Percentiles rank a stretch among this genome's conserved stretches.
phyloP scores from a whole-genome alignment of 2,329 filamentous ascomycete genomes.

The Pseudogymnoascus sp. region DNA sequence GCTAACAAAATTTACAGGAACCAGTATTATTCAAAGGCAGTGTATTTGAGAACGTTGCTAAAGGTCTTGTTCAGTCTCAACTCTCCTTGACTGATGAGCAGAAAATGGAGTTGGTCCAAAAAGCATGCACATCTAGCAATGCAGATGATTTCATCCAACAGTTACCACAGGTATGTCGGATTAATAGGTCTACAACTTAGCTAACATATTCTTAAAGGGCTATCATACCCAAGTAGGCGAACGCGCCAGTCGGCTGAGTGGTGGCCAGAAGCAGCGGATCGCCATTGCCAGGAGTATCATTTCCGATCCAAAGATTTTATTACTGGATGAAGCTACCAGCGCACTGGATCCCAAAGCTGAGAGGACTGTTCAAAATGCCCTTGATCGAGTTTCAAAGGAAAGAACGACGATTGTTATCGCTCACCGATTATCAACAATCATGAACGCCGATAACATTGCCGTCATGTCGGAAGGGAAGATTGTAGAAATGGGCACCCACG shows the following conservation, averaged over 20 bases:
- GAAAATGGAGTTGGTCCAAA: constrained; percentile 35
- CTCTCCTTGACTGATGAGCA: constrained; percentile 16
- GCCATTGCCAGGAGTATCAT: constrained; percentile 58
- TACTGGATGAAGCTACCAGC: constrained; percentile 59
- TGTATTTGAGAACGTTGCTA: constrained; percentile 42
- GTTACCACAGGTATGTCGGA: constrained; percentile 42
- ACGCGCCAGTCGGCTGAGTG: constrained; percentile 59
- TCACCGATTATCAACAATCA: constrained; percentile 26
- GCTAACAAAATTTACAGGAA: constrained; percentile 28
- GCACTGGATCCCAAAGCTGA: constrained; percentile 38
- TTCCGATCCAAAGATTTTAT: constrained; percentile 49
- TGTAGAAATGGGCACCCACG: constrained; percentile 6
- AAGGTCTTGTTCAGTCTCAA: constrained; percentile 34
- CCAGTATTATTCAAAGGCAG: constrained; percentile 18
- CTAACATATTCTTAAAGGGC: constrained; percentile 26
- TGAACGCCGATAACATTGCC: constrained; percentile 5
- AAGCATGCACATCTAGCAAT: constrained; percentile 42
- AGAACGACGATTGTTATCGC: constrained; percentile 57
- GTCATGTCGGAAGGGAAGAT: not conserved
- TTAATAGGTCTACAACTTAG: constrained; percentile 21
- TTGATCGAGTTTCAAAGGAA: constrained; percentile 42
- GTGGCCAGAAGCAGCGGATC: constrained; percentile 56
- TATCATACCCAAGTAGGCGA: constrained; percentile 53
- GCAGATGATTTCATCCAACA: constrained; percentile 45
- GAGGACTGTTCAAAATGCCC: constrained; percentile 43